Evolutionary conservation across 1,139 yeast genomes (phyloP).

Genomic region (Meyerozyma carpophila): DNA sequence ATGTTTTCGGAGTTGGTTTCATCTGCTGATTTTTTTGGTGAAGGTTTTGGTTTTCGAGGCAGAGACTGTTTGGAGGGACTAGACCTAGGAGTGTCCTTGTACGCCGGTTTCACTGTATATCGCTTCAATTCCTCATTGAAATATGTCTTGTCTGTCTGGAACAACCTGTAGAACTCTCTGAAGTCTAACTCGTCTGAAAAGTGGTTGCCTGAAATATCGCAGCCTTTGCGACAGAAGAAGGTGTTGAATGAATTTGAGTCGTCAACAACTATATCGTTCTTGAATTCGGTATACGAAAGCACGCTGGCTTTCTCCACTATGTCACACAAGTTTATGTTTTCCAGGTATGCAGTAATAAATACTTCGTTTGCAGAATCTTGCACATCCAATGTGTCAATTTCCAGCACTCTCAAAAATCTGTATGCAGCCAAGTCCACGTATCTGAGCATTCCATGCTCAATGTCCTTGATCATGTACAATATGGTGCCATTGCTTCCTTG

Average conservation of each 20-base stretch:
- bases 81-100: slow-evolving; percentile 5
- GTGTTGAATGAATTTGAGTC: slow-evolving; percentile 22
- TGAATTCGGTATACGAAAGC: slow-evolving; percentile 21
- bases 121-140: slow-evolving; percentile 5
- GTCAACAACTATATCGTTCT: slow-evolving; percentile 20
- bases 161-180: slow-evolving; percentile 18
- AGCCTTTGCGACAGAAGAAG: slow-evolving; percentile 35
- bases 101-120: slow-evolving; percentile 2
- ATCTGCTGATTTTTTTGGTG: background rate
- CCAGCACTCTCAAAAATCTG: slow-evolving; percentile 27
- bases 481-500: slow-evolving; percentile 13
- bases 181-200: slow-evolving; percentile 34
- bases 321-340: slow-evolving; percentile 24
- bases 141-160: slow-evolving; percentile 8
- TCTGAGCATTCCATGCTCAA: slow-evolving; percentile 32
- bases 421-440: slow-evolving; percentile 33
- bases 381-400: slow-evolving; percentile 14
- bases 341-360: slow-evolving; percentile 35
- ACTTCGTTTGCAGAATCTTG: slow-evolving; percentile 25
- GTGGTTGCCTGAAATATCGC: slow-evolving; percentile 26
- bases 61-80: slow-evolving; percentile 8
- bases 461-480: slow-evolving; percentile 36
- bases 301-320: slow-evolving; percentile 31
- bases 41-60: slow-evolving; percentile 5
- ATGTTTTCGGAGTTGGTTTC: background rate